Percentiles rank a stretch among this genome's conserved stretches.
These are phyloP conservation scores for Fusarium irregulare DNA, from an alignment of 2,329 filamentous ascomycete genomes.

Conservation along the genomic window DNA sequence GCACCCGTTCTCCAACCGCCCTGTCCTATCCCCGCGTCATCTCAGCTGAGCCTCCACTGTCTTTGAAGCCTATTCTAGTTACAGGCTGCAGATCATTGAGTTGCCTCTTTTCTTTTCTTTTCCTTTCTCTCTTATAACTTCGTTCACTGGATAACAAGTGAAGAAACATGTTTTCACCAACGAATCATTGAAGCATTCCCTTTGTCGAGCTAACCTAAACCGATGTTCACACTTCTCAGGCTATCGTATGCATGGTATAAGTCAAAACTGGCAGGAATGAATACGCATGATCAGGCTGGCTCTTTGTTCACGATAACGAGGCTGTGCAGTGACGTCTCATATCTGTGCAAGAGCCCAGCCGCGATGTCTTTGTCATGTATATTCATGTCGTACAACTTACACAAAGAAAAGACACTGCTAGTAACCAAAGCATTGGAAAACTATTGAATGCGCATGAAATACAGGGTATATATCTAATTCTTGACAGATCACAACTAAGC, in stretches of 20 bases:
- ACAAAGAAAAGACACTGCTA: background rate
- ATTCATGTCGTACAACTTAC: background rate
- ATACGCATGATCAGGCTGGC: background rate
- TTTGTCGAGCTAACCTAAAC: background rate
- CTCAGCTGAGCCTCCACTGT: conserved; percentile 19
- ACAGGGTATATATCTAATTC: background rate
- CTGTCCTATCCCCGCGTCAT: conserved; percentile 7
- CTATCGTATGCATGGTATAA: background rate
- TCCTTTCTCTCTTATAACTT: background rate
- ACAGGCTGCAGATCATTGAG: background rate
- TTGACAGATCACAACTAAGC: background rate
- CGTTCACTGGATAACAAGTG: background rate
- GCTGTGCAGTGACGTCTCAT: conserved; percentile 3
- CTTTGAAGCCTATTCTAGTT: background rate
- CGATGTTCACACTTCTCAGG: background rate
- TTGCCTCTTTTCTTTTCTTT: background rate
- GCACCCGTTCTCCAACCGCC: conserved; percentile 21
- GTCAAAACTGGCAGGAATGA: background rate
- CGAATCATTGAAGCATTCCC: background rate
- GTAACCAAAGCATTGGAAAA: background rate
- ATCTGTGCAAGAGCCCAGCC: background rate
- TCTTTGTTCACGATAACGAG: background rate
- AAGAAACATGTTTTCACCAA: background rate
- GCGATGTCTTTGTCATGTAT: background rate
- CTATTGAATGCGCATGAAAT: background rate